Base-by-base conservation (phyloP, 176 grass and related monocot species). In the Lolium perenne region DNA sequence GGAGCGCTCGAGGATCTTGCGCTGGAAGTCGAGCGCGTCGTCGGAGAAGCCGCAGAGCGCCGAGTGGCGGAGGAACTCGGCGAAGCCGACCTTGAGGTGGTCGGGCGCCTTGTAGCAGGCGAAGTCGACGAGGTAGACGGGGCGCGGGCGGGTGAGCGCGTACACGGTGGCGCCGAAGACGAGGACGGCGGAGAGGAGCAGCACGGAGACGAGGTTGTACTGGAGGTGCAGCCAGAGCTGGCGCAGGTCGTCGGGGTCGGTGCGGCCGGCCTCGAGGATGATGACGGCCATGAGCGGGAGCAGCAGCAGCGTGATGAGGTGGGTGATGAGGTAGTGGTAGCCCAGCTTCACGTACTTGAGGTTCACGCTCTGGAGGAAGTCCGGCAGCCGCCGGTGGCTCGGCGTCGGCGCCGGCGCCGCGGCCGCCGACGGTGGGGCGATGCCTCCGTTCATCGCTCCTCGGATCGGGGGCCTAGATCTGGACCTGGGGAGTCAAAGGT, bases 361-460 rank as follows among this genome's bases (percentile, higher is more conserved):
- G 57, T 98, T 98, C 56, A 98, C 97, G 84, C 94, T 98, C 92
- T 98, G 97, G 84, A 95, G 90, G 92, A 98, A 96, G 86, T 98
- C 97, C 78, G 97, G 94, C 81, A 96, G 83, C 86, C 90, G 92
- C 38, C 92, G 88, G 82, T 93, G 88, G 53, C 81, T 70, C 35
- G 84, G 86, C 50, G 80, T 71, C 69, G 61, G 50, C 50, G 63
- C 45, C 86, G 46, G 45, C 45, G 1, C 12, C 71, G 68, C 29
- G 4, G 57, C 81, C 47, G 10, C 68, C 71, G 50, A 32, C 74
- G 80, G 38, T 32, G 38, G 47, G 5, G 59, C 80, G 26, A 53
- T 32, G 76, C 76, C 84, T 51, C 91, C 80, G 80, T 84, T 82
- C 90, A 91, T 91, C 61, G 23, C 3, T 43, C 7, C 67, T 21